phyloP scores from a whole-genome alignment of 202 grass and related monocot genomes.

The Digitaria exilis region DNA sequence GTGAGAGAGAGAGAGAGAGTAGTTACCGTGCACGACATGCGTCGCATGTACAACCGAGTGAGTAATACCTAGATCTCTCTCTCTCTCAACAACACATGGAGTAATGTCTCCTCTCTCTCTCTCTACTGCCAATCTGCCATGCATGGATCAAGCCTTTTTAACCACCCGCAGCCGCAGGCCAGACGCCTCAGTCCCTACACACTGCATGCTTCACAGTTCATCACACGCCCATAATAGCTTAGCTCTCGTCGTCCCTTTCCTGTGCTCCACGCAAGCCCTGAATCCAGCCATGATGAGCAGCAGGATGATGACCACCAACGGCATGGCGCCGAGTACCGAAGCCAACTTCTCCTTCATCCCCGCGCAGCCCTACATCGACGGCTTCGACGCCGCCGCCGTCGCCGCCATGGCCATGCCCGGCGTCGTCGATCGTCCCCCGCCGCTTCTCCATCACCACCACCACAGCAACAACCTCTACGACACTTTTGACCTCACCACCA shows the following conservation, averaged over 20 bases:
- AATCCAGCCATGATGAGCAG: slow-evolving; percentile 40
- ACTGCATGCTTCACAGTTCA: not conserved
- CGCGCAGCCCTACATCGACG: slow-evolving; percentile 7
- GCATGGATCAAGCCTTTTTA: slow-evolving; percentile 28
- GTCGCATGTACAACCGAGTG: not conserved
- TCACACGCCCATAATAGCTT: not conserved
- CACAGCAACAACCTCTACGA: slow-evolving; percentile 25
- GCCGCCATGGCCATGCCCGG: not conserved
- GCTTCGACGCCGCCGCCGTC: slow-evolving; percentile 35
- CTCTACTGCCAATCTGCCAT: not conserved
- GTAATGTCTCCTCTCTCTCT: not conserved
- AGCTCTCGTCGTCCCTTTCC: not conserved
- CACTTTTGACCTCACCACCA: slow-evolving; percentile 25
- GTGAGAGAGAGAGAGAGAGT: not conserved
- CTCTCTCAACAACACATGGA: not conserved
- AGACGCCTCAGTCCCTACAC: no score
- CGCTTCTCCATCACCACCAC: slow-evolving; percentile 19
- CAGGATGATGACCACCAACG: slow-evolving; percentile 36
- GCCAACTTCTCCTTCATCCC: slow-evolving; percentile 38
- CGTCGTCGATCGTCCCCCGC: not conserved
- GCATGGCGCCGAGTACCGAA: not conserved
- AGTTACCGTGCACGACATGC: not conserved
- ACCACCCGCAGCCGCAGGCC: no score
- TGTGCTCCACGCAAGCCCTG: not conserved
- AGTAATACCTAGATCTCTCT: not conserved